Conservation (phyloP, 2,329 filamentous ascomycete genomes). For the Neophaeococcomyces mojaviensis region DNA sequence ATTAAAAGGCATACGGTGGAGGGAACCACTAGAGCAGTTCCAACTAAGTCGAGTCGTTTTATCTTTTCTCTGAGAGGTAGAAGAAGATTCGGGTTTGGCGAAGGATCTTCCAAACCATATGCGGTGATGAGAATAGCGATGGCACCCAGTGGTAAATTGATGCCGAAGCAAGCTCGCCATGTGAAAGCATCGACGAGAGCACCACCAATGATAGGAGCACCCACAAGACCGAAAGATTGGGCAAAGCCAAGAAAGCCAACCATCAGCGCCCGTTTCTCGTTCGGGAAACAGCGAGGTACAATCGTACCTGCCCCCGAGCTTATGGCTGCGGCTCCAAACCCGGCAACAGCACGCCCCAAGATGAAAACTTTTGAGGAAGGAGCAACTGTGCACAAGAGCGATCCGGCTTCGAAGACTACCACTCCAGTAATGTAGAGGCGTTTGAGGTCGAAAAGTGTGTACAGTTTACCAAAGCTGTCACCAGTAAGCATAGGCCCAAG, state of each 20-base stretch:
- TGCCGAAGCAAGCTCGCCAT: slow-evolving; percentile 35
- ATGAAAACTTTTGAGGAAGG: slow-evolving; percentile 21
- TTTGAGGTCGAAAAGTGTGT: slow-evolving; percentile 28
- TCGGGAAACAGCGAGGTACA: slow-evolving; percentile 20
- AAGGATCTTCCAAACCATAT: not conserved
- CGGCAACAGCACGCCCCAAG: slow-evolving; percentile 27
- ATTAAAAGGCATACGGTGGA: slow-evolving; percentile 23
- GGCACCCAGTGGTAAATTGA: slow-evolving; percentile 38
- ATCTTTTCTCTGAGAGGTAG: slow-evolving; percentile 20
- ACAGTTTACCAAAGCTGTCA: slow-evolving; percentile 21
- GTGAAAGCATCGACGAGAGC: slow-evolving; percentile 27
- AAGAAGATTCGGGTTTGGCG: not conserved
- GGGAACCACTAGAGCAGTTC: slow-evolving; percentile 29
- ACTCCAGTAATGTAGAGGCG: slow-evolving; percentile 20
- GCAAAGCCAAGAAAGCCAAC: slow-evolving; percentile 23
- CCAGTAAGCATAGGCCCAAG: not conserved
- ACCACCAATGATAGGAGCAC: slow-evolving; percentile 30
- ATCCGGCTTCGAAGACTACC: slow-evolving; percentile 20
- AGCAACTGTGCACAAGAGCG: slow-evolving; percentile 19
- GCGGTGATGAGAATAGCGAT: not conserved
- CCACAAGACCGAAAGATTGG: slow-evolving; percentile 24
- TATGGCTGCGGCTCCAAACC: slow-evolving; percentile 22
- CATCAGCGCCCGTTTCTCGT: slow-evolving; percentile 25
- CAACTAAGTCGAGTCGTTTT: slow-evolving; percentile 27
- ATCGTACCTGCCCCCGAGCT: slow-evolving; percentile 17